Conservation (phyloP, 2,329 filamentous ascomycete genomes). For the Trichoderma sp. region DNA sequence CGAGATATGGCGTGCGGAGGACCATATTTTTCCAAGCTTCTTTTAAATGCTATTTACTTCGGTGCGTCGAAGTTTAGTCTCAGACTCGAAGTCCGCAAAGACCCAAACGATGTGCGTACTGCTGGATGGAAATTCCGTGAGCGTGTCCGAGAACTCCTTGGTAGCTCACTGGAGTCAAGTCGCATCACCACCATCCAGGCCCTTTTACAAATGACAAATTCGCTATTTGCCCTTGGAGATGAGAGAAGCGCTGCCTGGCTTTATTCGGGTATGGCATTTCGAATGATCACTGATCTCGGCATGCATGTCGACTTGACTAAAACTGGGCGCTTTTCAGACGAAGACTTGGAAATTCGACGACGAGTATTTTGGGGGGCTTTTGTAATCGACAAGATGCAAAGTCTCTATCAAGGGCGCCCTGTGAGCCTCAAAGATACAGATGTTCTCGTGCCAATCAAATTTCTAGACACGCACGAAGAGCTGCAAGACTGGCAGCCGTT, state of each 20-base stretch:
- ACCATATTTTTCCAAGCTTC: conserved; percentile 43
- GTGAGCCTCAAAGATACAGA: conserved; percentile 34
- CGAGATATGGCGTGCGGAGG: conserved; percentile 41
- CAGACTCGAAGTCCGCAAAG: conserved; percentile 33
- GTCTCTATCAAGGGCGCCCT: conserved; percentile 39
- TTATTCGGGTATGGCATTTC: conserved; percentile 45
- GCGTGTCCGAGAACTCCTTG: conserved; percentile 35
- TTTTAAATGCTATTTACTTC: conserved; percentile 45
- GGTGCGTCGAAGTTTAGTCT: conserved; percentile 37
- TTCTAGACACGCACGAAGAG: conserved; percentile 37
- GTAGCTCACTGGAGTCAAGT: conserved; percentile 23
- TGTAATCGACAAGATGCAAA: conserved; percentile 39
- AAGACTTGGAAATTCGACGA: conserved; percentile 38
- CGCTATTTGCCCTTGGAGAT: neutral
- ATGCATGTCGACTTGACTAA: conserved; percentile 42
- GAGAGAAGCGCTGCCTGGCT: conserved; percentile 42
- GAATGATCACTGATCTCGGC: conserved; percentile 48
- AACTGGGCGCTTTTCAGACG: conserved; percentile 33
- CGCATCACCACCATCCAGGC: no score
- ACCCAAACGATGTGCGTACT: conserved; percentile 31
- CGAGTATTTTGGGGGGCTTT: conserved; percentile 43
- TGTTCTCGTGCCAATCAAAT: conserved; percentile 32
- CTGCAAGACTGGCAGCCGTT: conserved; percentile 28
- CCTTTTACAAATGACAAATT: neutral
- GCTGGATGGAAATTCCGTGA: conserved; percentile 34